Percentiles rank a stretch among this genome's conserved stretches.
These are phyloP conservation scores for Rugiboletus extremiorientalis DNA, from an alignment of 1,284 basidiomycete species.

Conservation along the genomic window DNA sequence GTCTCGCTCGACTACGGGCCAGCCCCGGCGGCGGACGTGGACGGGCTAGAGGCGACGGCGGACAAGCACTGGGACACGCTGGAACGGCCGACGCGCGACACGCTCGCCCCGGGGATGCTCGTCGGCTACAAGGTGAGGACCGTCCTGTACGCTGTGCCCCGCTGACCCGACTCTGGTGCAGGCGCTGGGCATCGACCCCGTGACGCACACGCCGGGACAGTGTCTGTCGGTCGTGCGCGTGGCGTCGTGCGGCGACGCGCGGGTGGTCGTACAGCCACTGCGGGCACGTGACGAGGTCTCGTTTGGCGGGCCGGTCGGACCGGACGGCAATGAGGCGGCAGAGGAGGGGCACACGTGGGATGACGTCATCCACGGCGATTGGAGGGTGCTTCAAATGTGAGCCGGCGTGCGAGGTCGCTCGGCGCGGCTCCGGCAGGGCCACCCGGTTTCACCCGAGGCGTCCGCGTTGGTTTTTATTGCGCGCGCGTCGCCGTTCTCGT, in stretches of 20 bases:
- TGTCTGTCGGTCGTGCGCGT: constrained; percentile 21
- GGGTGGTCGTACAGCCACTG: constrained; percentile 16
- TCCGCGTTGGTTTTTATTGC: constrained; percentile 16
- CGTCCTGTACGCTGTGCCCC: not conserved
- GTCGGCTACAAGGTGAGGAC: constrained; percentile 30
- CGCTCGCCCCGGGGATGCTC: constrained; percentile 3
- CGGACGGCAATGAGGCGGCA: not conserved
- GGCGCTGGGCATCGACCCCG: constrained; percentile 27
- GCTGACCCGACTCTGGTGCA: not conserved
- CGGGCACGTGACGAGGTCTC: constrained; percentile 14
- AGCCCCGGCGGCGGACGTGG: constrained; percentile 3
- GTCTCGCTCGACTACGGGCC: constrained; percentile 7
- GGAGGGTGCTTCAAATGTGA: constrained; percentile 1
- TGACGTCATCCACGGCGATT: constrained; percentile 20
- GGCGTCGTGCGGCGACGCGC: not conserved
- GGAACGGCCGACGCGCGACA: not conserved
- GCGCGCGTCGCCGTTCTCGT: too few species aligned
- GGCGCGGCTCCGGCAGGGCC: constrained; percentile 8
- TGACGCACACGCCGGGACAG: constrained; percentile 27
- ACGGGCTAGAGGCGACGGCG: constrained; percentile 11
- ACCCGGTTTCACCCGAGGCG: constrained; percentile 23
- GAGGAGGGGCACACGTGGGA: constrained; percentile 19
- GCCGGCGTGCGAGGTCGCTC: constrained; percentile 4
- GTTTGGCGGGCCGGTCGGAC: constrained; percentile 22
- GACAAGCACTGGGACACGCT: constrained; percentile 19